Percentiles rank a stretch among this genome's conserved stretches.
phyloP scores from a whole-genome alignment of 192 early-diverging fungal genomes.

The Geranomyces variabilis region DNA sequence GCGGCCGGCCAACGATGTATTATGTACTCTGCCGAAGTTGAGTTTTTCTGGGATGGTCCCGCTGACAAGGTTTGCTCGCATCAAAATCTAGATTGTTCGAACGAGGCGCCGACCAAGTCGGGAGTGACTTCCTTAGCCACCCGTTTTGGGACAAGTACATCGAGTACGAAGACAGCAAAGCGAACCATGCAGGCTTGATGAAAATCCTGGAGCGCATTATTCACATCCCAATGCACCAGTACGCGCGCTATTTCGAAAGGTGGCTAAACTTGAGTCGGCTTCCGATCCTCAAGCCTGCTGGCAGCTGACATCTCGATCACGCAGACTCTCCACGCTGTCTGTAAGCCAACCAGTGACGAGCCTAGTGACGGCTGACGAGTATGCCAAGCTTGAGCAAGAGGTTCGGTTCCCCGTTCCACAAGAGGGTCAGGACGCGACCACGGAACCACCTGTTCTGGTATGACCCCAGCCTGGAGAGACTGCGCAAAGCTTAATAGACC shows the following conservation, averaged over 20 bases:
- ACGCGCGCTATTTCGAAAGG: slow-evolving; percentile 73
- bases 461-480: no score
- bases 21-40: neutral
- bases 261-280: slow-evolving; percentile 29
- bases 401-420: slow-evolving; percentile 13
- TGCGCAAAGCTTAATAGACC: no score
- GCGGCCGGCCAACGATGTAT: no score
- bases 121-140: slow-evolving; percentile 72
- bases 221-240: slow-evolving; percentile 74
- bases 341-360: slow-evolving; percentile 59
- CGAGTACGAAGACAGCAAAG: slow-evolving; percentile 45
- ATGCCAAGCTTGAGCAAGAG: slow-evolving; percentile 44
- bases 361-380: slow-evolving; percentile 54
- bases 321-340: slow-evolving; percentile 62
- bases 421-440: slow-evolving; percentile 27
- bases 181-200: slow-evolving; percentile 47
- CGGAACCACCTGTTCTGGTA: slow-evolving; percentile 8
- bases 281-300: neutral
- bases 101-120: slow-evolving; percentile 64
- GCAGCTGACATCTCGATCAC: neutral
- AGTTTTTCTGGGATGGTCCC: neutral
- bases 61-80: neutral
- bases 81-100: slow-evolving; percentile 61
- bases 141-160: slow-evolving; percentile 55
- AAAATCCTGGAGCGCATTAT: slow-evolving; percentile 67